These are phyloP conservation scores for Trichomonas vaginalis DNA, from an alignment of 208 protist species.

Conservation along the genomic window DNA sequence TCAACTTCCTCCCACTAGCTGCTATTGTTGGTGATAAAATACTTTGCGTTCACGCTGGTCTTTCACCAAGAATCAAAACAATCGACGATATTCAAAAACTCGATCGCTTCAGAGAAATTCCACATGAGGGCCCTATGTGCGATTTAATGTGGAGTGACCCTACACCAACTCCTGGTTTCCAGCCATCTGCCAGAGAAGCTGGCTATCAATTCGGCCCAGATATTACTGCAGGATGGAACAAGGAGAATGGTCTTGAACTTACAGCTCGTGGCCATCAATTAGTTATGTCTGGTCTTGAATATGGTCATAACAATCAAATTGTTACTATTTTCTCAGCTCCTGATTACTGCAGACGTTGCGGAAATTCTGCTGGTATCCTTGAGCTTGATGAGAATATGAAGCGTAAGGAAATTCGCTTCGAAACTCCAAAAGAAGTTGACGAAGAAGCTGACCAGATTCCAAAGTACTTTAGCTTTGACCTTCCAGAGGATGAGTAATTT, in stretches of 20 bases:
- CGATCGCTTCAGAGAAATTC: conserved; percentile 28
- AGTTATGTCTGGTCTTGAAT: conserved; percentile 73
- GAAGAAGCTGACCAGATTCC: not conserved
- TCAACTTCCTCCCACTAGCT: conserved; percentile 68
- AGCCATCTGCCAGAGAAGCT: conserved; percentile 70
- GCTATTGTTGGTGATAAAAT: conserved; percentile 61
- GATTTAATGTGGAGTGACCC: conserved; percentile 55
- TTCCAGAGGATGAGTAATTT: not conserved
- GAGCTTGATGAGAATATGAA: conserved; percentile 94
- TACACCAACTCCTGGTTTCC: conserved; percentile 62
- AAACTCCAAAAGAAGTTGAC: not conserved
- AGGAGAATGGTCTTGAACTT: conserved; percentile 85
- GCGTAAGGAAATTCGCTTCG: not conserved
- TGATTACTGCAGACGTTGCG: conserved; percentile 82
- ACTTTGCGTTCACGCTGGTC: conserved; percentile 72
- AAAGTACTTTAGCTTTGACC: not conserved
- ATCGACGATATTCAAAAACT: conserved; percentile 49
- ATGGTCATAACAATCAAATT: conserved; percentile 80
- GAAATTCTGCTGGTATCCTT: conserved; percentile 65
- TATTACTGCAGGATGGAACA: conserved; percentile 87
- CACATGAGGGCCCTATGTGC: conserved; percentile 54
- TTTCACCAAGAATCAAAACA: conserved; percentile 51
- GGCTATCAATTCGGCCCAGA: conserved; percentile 80
- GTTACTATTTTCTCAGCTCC: conserved; percentile 95
- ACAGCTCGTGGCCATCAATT: conserved; percentile 55